These are phyloP conservation scores for Oidiodendron maius DNA, from an alignment of 495 filamentous ascomycete species.

Conservation along the genomic window DNA sequence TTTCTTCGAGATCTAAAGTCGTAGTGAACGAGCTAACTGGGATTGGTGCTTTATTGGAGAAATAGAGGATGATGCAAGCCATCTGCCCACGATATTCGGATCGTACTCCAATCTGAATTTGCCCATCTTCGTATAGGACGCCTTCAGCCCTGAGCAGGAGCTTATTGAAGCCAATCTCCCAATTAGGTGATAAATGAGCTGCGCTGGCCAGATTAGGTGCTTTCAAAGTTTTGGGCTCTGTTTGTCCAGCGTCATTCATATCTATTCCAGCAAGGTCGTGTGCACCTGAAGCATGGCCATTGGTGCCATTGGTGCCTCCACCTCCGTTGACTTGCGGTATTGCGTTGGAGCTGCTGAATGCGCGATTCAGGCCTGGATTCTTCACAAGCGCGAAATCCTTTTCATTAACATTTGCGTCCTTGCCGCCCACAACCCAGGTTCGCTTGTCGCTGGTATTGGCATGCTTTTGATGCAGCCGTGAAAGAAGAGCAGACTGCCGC, in stretches of 20 bases:
- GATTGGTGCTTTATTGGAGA: constrained; percentile 84
- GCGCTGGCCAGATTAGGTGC: constrained; percentile 77
- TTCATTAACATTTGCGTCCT: constrained; percentile 80
- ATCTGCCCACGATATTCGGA: constrained; percentile 91
- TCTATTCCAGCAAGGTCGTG: constrained; percentile 79
- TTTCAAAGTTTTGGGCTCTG: constrained; percentile 51
- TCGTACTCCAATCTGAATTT: constrained; percentile 87
- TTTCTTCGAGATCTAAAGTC: constrained; percentile 74
- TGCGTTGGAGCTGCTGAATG: constrained; percentile 54
- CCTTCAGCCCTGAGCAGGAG: constrained; percentile 77
- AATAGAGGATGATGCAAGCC: constrained; percentile 92
- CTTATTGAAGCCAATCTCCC: constrained; percentile 86
- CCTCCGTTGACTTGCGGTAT: constrained; percentile 27
- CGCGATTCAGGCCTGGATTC: constrained; percentile 75
- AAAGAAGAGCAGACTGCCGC: constrained; percentile 83
- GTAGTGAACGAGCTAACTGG: constrained; percentile 87
- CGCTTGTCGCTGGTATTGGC: constrained; percentile 86
- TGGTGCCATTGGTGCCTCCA: constrained; percentile 41
- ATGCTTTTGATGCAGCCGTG: constrained; percentile 88
- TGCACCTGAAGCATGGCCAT: constrained; percentile 37
- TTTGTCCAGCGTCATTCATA: constrained; percentile 51
- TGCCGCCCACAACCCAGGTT: constrained; percentile 93
- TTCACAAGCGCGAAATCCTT: constrained; percentile 78
- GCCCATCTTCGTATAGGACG: constrained; percentile 87
- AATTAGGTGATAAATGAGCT: constrained; percentile 87